Conservation (phyloP, 345 rosid genomes). For the Citrus cavaleriei region DNA sequence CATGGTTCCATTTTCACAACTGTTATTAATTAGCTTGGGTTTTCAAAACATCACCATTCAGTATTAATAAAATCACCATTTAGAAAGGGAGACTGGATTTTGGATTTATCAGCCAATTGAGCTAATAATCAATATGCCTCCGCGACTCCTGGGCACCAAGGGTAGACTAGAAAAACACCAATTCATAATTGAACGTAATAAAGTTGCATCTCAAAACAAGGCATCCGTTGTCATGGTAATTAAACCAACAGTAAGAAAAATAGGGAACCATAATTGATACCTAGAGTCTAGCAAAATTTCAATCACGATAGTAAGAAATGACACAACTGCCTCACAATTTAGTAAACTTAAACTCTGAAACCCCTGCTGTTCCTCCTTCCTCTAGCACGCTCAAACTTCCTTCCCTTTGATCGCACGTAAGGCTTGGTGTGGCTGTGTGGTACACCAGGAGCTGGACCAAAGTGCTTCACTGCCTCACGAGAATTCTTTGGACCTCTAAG, state of each 20-base stretch:
- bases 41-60: no score
- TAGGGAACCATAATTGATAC: conserved; percentile 13
- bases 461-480: conserved; percentile 96
- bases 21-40: no score
- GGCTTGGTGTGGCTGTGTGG: conserved; percentile 93
- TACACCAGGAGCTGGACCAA: conserved; percentile 97
- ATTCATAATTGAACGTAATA: neutral
- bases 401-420: conserved; percentile 80
- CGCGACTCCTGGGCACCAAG: neutral
- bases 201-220: conserved; percentile 3
- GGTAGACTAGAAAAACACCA: neutral
- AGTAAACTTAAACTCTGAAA: conserved; percentile 52
- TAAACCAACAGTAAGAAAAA: conserved; percentile 1
- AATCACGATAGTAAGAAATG: conserved; percentile 18
- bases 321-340: conserved; percentile 20
- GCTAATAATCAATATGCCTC: no score
- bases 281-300: conserved; percentile 41
- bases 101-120: no score
- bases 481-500: conserved; percentile 95
- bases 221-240: conserved; percentile 1
- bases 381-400: conserved; percentile 90
- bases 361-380: conserved; percentile 88
- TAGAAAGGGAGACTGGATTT: no score
- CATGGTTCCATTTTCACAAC: no score
- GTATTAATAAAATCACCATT: no score